Evolutionary conservation across 1,284 basidiomycete genomes (phyloP), one percentile per base, ranked within the genome.

Genomic region (Puccinia coronata): DNA sequence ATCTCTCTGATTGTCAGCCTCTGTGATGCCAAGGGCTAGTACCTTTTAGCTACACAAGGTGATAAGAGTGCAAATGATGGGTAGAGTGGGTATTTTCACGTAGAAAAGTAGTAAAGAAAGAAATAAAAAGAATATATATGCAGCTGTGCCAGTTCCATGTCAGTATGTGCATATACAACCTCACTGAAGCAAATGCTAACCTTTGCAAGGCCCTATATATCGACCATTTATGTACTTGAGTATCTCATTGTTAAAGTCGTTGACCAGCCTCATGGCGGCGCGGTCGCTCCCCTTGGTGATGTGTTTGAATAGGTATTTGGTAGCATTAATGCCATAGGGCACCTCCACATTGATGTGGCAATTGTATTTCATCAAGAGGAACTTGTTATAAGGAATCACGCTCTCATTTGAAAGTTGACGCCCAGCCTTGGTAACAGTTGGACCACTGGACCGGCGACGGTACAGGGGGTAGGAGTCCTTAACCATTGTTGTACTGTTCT

Each of bases 341-440:
- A 63, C 47, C n/a, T 77, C 75, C 0, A 67, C 61, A 53, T 77
- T 77, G 6, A 77, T 77, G 34, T 77, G 61, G n/a, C 75, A 77
- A 20, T 77, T 23, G n/a, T n/a, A 36, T 9, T 36, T n/a, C 34
- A 65, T 12, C 1, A 20, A 51, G 1, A 77, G n/a, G 25, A 65
- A 77, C 25, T 49, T 63, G 23, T 67, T 77, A 23, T 77, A 77
- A 20, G 75, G 59, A 5, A 77, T 55, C 1, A 77, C 61, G 61
- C 67, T 16, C 5, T 39, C 8, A 77, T 77, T 67, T 0, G n/a
- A 51, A 36, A 34, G 61, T 1, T 9, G 16, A 20, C 51, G 20
- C 9, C 39, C 57, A 14, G 16, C 16, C 23, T 51, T 63, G 1
- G 14, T 34, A 2, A 49, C 14, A 2, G 23, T 12, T 53, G 12